Evolutionary conservation across 768 basidiomycete species (phyloP).

Genomic region (Sutorius australiensis): DNA sequence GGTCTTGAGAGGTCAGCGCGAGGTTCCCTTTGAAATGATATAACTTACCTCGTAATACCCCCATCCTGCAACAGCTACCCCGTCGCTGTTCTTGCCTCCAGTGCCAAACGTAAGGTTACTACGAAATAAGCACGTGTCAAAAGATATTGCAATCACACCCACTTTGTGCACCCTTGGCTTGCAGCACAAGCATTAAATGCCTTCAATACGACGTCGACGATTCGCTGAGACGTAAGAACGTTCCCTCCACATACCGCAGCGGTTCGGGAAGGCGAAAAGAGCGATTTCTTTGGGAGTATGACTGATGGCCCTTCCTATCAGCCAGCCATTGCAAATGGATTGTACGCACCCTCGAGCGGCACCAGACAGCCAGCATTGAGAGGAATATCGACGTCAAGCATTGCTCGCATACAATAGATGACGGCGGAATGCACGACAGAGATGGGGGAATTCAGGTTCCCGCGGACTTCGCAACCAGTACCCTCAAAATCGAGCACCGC

Average conservation of each 20-base stretch:
- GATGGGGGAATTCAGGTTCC: constrained; percentile 81
- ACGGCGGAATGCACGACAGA: constrained; percentile 85
- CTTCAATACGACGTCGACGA: constrained; percentile 90
- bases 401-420: constrained; percentile 85
- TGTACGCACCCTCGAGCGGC: constrained; percentile 64
- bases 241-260: constrained; percentile 94
- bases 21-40: background rate
- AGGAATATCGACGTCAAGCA: constrained; percentile 85
- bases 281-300: constrained; percentile 71
- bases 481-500: constrained; percentile 85
- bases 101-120: constrained; percentile 88
- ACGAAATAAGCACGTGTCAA: background rate
- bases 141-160: constrained; percentile 19
- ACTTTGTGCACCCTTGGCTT: constrained; percentile 94
- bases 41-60: constrained; percentile 75
- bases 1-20: constrained; percentile 42
- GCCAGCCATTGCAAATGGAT: background rate
- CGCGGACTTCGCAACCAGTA: constrained; percentile 79
- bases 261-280: constrained; percentile 78
- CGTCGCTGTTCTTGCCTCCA: constrained; percentile 82
- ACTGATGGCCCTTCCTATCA: constrained; percentile 41
- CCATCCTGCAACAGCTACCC: constrained; percentile 75
- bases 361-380: constrained; percentile 93
- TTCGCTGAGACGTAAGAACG: constrained; percentile 86
- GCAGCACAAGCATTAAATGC: constrained; percentile 91